Evolutionary conservation across 305 asterid species (phyloP).

Genomic region (Fraxinus velutina): DNA sequence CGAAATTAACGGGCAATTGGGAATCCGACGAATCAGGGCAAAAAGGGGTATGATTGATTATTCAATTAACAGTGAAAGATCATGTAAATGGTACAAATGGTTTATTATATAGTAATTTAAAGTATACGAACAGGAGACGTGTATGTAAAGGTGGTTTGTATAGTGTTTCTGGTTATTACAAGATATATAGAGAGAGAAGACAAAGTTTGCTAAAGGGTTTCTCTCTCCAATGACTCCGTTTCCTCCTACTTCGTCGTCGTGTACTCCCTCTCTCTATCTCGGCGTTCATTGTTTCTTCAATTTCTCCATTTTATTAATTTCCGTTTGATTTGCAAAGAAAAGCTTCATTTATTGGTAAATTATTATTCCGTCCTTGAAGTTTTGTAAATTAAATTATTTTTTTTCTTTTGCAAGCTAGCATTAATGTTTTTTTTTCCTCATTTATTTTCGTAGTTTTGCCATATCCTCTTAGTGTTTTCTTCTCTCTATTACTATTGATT

Average conservation of each 20-base stretch:
- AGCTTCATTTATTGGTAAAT: neutral
- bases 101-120: neutral
- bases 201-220: conserved; percentile 42
- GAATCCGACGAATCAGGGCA: conserved; percentile 40
- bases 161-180: conserved; percentile 16
- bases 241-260: neutral
- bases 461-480: neutral
- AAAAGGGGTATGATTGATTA: neutral
- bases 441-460: neutral
- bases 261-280: neutral
- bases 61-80: conserved; percentile 21
- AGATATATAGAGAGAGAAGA: conserved; percentile 21
- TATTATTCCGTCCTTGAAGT: neutral
- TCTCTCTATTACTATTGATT: neutral
- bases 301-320: neutral
- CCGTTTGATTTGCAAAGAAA: neutral
- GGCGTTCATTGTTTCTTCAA: neutral
- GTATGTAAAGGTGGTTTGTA: conserved; percentile 18
- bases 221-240: conserved; percentile 4
- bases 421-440: neutral
- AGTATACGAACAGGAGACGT: conserved; percentile 19
- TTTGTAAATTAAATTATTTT: neutral
- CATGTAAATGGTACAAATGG: conserved; percentile 21
- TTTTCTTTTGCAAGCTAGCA: neutral
- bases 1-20: conserved; percentile 19